Percentiles rank a stretch among this genome's conserved stretches.
These are phyloP conservation scores for Cystobasidium slooffiae DNA, from an alignment of 1,284 basidiomycete species.

Conservation along the genomic window DNA sequence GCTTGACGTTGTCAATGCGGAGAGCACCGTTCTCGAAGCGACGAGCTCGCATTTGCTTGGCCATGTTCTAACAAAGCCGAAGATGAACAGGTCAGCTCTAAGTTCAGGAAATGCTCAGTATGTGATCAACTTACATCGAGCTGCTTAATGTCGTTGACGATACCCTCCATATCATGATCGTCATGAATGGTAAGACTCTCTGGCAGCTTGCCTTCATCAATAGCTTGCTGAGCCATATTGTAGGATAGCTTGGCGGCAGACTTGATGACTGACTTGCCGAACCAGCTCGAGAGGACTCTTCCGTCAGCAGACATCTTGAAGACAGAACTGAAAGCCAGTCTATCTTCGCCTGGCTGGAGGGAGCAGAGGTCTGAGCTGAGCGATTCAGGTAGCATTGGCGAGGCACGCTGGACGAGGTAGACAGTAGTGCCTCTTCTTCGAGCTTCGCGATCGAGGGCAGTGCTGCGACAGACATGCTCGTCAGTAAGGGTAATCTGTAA, in stretches of 20 bases:
- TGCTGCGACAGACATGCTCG: slow-evolving; percentile 55
- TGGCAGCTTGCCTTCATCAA: slow-evolving; percentile 71
- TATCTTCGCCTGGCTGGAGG: slow-evolving; percentile 81
- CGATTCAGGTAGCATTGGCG: slow-evolving; percentile 93
- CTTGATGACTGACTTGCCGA: slow-evolving; percentile 88
- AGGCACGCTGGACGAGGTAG: slow-evolving; percentile 90
- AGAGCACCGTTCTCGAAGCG: slow-evolving; percentile 82
- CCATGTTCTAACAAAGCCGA: slow-evolving; percentile 60
- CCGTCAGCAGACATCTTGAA: slow-evolving; percentile 87
- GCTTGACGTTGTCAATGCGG: slow-evolving; percentile 70
- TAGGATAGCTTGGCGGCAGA: slow-evolving; percentile 87
- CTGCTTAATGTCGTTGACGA: slow-evolving; percentile 76
- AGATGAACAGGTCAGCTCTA: slow-evolving; percentile 1
- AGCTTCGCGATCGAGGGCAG: slow-evolving; percentile 94
- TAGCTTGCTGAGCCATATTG: slow-evolving; percentile 74
- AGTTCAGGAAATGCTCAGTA: neutral
- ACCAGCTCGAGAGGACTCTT: slow-evolving; percentile 83
- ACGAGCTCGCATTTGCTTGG: slow-evolving; percentile 72
- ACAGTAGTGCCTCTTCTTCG: slow-evolving; percentile 93
- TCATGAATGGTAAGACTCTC: slow-evolving; percentile 63
- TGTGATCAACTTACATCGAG: slow-evolving; percentile 61
- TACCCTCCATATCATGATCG: slow-evolving; percentile 64
- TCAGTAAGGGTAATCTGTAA: slow-evolving; percentile 72
- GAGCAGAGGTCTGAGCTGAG: slow-evolving; percentile 92
- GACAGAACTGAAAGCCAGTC: slow-evolving; percentile 83